Evolutionary conservation across 768 basidiomycete species (phyloP), one percentile per base, ranked within the genome.

Genomic region (Boletellus sp.): DNA sequence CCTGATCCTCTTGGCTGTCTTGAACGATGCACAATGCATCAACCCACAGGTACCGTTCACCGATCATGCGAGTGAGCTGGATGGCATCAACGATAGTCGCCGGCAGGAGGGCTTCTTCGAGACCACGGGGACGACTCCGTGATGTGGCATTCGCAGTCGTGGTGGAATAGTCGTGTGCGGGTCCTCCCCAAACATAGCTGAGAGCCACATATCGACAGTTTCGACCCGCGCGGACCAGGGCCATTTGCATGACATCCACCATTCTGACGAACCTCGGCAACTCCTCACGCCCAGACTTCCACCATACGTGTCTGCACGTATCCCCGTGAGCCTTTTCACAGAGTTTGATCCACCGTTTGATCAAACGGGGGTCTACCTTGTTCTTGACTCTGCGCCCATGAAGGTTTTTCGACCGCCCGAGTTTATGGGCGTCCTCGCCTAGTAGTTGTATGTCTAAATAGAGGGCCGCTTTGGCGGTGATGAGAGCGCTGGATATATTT

Each of bases 21-120:
- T 64, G 64, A 28, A 52, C 46, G 48, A 65, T 58, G 19, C 63
- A 64, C 9, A 64, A 37, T 2, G 54, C 51, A 33, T 65, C 63
- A 5, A 66, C 24, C 63, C 63, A 64, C 11, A 64, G 8, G 32
- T 63, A 64, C 16, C 47, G 63, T 51, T 57, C 52, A 7, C 61
- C 56, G 10, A 65, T 33, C 12, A 37, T 17, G 3, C 46, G 60
- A n/a, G 51, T 47, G 20, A 60, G 22, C 7, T 36, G 43, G 15
- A 65, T 63, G 11, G 63, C 44, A 19, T 64, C 63, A 2, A 48
- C 9, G 6, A 64, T 57, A 16, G 63, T 64, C 3, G 43, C 47
- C 6, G 59, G 54, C 1, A 59, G 40, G 22, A 32, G n/a, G 24
- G 45, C 48, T 15, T 10, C 11, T 12, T 53, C 26, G 17, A 58